phyloP scores from a whole-genome alignment of 495 filamentous ascomycete species.

The Acidiella bohemica region DNA sequence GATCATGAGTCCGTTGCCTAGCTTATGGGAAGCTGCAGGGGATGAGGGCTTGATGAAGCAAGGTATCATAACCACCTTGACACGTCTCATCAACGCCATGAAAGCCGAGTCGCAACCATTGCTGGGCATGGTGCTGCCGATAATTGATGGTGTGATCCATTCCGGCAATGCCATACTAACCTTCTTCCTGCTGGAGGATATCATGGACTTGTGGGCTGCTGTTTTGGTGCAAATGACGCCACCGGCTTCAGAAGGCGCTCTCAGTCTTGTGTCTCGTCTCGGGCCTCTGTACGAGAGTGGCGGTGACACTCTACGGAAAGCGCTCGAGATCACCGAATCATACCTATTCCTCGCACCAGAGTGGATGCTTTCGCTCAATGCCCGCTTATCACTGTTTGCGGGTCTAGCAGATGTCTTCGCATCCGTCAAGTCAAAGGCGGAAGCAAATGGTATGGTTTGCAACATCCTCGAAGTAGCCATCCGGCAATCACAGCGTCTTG shows the following conservation, averaged over 20 bases:
- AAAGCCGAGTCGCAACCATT: constrained; percentile 58
- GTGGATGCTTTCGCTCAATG: constrained; percentile 52
- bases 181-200: constrained; percentile 80
- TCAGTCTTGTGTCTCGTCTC: constrained; percentile 51
- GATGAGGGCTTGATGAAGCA: constrained; percentile 84
- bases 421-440: constrained; percentile 38
- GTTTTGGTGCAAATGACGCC: constrained; percentile 58
- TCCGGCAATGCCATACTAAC: constrained; percentile 65
- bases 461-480: constrained; percentile 59
- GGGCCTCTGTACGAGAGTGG: constrained; percentile 60
- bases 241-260: constrained; percentile 50
- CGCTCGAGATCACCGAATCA: constrained; percentile 57
- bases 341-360: constrained; percentile 72
- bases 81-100: constrained; percentile 66
- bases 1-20: constrained; percentile 66
- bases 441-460: constrained; percentile 52
- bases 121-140: constrained; percentile 58
- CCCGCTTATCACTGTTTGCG: constrained; percentile 42
- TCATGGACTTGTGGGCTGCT: constrained; percentile 72
- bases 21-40: constrained; percentile 69
- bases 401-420: constrained; percentile 48
- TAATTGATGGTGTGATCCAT: constrained; percentile 65
- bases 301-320: constrained; percentile 53
- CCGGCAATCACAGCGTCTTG: constrained; percentile 52
- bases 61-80: constrained; percentile 69